Conservation (phyloP, 23 red algal species). For the Gracilaria gracilis region DNA sequence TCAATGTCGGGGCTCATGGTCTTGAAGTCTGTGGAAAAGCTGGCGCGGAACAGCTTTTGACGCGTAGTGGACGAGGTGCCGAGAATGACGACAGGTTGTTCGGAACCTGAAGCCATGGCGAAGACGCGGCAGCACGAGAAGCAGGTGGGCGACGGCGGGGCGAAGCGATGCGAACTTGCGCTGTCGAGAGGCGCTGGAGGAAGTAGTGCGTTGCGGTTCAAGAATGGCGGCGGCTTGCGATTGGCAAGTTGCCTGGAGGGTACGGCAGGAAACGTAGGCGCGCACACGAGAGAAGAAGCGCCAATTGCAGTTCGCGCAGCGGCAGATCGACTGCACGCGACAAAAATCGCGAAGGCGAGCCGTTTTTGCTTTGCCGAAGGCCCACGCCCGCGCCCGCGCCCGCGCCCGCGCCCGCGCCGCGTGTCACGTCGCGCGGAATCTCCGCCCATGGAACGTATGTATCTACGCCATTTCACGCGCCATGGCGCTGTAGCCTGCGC, state of each 20-base stretch:
- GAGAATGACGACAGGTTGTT: slow-evolving; percentile 42
- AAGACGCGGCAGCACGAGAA: background rate
- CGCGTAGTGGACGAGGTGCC: slow-evolving; percentile 61
- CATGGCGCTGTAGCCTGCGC: no score
- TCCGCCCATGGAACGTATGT: background rate
- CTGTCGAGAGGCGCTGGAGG: background rate
- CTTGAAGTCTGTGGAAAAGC: slow-evolving; percentile 29
- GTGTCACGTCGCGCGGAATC: background rate
- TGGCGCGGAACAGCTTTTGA: slow-evolving; percentile 24
- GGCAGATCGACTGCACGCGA: background rate
- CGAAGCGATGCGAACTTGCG: background rate
- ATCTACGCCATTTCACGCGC: no score
- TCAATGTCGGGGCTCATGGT: slow-evolving; percentile 38
- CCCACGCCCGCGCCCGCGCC: no score
- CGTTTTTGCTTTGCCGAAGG: background rate
- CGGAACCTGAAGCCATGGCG: slow-evolving; percentile 42
- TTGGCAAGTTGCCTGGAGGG: background rate
- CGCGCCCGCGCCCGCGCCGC: no score
- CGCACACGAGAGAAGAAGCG: background rate
- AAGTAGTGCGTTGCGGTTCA: background rate
- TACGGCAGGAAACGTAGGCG: background rate
- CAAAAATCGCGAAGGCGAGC: background rate
- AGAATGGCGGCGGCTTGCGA: background rate
- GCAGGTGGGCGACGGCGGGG: background rate
- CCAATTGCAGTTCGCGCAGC: background rate